Conservation (phyloP, 225 moss, liverwort and hornwort species). For the Anthoceros angustus region DNA sequence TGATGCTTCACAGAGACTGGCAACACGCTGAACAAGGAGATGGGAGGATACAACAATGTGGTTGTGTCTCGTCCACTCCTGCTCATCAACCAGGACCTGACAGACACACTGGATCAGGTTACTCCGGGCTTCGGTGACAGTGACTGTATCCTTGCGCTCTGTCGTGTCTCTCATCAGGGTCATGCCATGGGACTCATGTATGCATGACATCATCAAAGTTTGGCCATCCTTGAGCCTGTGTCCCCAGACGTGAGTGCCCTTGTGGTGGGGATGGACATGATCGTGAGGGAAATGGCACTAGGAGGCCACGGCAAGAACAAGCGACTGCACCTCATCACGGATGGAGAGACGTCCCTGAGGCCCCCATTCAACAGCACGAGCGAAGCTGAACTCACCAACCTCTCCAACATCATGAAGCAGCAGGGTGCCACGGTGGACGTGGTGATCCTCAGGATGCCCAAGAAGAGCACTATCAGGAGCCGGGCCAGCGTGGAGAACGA, state of each 20-base stretch:
- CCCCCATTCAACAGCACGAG: not conserved
- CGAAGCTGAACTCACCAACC: not conserved
- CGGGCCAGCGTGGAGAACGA: not conserved
- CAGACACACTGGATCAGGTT: not conserved
- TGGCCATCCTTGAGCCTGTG: not conserved
- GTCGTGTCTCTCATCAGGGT: not conserved
- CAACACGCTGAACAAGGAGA: not conserved
- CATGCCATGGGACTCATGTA: not conserved
- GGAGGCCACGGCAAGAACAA: not conserved
- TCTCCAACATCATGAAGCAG: conserved; percentile 1
- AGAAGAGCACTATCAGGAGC: not conserved
- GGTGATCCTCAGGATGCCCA: not conserved
- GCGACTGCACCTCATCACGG: not conserved
- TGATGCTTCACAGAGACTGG: not conserved
- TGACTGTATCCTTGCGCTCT: not conserved
- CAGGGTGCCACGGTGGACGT: conserved; percentile 4
- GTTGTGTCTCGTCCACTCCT: not conserved
- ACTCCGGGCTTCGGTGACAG: not conserved
- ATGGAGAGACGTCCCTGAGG: not conserved
- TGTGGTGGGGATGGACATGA: not conserved
- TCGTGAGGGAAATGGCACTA: not conserved
- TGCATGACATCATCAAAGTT: not conserved
- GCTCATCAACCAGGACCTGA: not conserved
- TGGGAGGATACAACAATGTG: conserved; percentile 2
- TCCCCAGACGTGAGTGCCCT: not conserved